Evolutionary conservation across 139 green algal genomes (phyloP), one percentile per base, ranked within the genome.

Genomic region (Tetradesmus obliquus): DNA sequence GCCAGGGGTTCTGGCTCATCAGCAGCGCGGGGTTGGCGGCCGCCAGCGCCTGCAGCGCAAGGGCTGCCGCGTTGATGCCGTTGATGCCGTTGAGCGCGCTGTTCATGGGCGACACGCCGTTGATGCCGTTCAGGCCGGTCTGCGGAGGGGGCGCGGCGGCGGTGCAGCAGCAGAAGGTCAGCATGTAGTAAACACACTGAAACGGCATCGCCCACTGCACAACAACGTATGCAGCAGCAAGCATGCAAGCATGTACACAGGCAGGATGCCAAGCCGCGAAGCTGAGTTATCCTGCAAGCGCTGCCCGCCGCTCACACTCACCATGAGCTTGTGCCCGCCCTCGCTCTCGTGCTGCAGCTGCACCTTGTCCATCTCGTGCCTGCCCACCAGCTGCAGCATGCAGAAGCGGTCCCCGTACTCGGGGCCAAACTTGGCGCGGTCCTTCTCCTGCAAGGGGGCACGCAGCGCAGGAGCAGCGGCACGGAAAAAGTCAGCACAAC

Each of bases 391-490:
- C 94, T 97, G 95, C 93, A 97, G 89, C 94, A 97, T 96, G 94
- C 95, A 97, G 90, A 96, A 97, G 45, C 95, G 93, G 66, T 97
- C 96, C 3, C 96, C 95, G 82, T 96, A 97, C 74, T 97, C 95
- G 0, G 93, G 93, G 0, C 96, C 96, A 92, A 97, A 96, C 91
- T 95, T 95, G 86, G 95, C 94, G 5, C 95, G 93, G 94, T 97
- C 94, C 86, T 96, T 96, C 91, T 97, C 94, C 89, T 95, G 92
- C 85, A 88, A 69, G 8, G 5, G 19, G 57, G 3, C n/a, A 19
- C 2, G 60, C 60, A 71, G 60, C 60, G 19, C 8, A 12, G 57
- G 57, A 9, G 57, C 57, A 66, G 57, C 57, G 57, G 57, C 6
- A 9, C 8, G 57, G 57, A 0, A 5, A 72, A 13, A 76, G 66